A percentile compares a stretch with the other conserved stretches of the same genome.
These are phyloP conservation scores for Dictyostelium brefeldianum DNA, from an alignment of 78 protist genomes.

Conservation along the genomic window DNA sequence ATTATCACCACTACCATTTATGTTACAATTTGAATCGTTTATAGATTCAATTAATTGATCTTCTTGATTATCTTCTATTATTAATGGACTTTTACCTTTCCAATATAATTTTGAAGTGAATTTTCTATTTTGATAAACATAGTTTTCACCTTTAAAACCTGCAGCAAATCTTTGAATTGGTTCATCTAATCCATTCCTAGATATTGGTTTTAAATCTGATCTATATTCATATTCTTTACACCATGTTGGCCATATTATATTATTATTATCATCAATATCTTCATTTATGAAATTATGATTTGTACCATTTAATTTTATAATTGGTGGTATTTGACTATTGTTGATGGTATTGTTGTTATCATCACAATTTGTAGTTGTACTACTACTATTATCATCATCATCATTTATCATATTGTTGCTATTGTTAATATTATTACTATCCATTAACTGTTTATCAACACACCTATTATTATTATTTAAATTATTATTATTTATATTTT, in stretches of 20 bases:
- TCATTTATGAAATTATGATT: neutral
- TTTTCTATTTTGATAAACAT: constrained; percentile 65
- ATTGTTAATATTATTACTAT: neutral
- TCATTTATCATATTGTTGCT: neutral
- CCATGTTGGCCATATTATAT: constrained; percentile 71
- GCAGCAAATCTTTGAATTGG: neutral
- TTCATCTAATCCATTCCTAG: constrained; percentile 56
- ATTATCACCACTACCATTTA: neutral
- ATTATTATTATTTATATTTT: neutral
- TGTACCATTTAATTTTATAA: neutral
- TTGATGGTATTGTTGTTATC: neutral
- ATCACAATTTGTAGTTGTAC: constrained; percentile 1
- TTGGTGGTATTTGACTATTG: neutral
- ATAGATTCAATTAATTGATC: neutral
- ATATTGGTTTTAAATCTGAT: constrained; percentile 2
- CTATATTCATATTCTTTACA: neutral
- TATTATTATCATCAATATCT: neutral
- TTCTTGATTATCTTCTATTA: neutral
- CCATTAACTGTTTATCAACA: neutral
- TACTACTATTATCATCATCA: constrained; percentile 19
- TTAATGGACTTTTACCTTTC: constrained; percentile 55
- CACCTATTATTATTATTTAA: neutral
- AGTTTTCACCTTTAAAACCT: constrained; percentile 71
- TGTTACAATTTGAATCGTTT: neutral
- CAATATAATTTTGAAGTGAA: constrained; percentile 43